Conservation (phyloP, 176 grass and related monocot genomes). For the Aegilops tauschii region DNA sequence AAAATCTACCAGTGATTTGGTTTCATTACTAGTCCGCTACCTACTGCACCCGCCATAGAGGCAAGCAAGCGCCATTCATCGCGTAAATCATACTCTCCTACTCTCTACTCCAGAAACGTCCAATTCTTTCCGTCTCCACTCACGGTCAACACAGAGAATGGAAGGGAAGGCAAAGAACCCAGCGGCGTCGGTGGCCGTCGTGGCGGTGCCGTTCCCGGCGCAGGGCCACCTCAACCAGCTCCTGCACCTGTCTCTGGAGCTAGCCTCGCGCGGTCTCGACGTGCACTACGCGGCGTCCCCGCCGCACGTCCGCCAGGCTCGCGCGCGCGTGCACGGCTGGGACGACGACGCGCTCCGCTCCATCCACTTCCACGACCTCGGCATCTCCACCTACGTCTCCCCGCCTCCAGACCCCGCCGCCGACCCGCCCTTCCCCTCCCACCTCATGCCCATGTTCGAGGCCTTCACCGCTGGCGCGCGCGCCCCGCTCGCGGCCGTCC, state of each 20-base stretch:
- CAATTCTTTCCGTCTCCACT: too few relatives aligned
- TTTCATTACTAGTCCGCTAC: too few relatives aligned
- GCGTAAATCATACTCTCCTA: too few relatives aligned
- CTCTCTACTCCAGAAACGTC: too few relatives aligned
- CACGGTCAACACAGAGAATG: too few relatives aligned
- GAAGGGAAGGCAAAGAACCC: too few relatives aligned
- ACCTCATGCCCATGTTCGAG: constrained; percentile 35
- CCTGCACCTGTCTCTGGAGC: constrained; percentile 47
- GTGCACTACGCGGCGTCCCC: constrained; percentile 35
- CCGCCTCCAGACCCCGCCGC: constrained; percentile 33
- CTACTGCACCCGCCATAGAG: too few relatives aligned
- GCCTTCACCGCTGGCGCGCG: constrained; percentile 12
- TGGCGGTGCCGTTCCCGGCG: constrained; percentile 47
- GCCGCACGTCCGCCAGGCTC: constrained; percentile 23
- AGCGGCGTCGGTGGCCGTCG: too few relatives aligned
- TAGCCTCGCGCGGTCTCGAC: constrained; percentile 1
- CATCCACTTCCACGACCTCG: constrained; percentile 49
- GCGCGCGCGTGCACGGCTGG: constrained; percentile 8
- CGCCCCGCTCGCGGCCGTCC: constrained; percentile 23
- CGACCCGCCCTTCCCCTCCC: constrained; percentile 28
- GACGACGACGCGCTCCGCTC: background rate
- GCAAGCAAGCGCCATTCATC: too few relatives aligned
- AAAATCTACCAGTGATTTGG: too few relatives aligned
- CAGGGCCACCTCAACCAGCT: constrained; percentile 86
- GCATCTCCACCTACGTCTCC: constrained; percentile 35